phyloP scores from a whole-genome alignment of 352 stramenopile genomes.

The Globisporangium paddicum region DNA sequence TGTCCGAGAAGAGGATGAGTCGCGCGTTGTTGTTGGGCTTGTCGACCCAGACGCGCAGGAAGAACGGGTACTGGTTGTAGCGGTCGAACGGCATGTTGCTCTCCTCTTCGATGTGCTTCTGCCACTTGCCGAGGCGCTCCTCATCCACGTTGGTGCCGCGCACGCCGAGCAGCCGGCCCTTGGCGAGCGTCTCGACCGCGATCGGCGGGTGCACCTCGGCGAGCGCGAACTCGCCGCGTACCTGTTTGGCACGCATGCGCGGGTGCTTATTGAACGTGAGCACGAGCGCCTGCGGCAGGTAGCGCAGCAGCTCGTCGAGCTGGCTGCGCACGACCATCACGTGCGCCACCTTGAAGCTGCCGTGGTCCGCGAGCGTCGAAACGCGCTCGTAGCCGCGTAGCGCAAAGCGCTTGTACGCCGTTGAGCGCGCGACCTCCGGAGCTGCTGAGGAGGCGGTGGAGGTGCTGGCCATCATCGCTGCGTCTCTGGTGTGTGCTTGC shows the following conservation, averaged over 20 bases:
- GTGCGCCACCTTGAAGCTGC: slow-evolving; percentile 10
- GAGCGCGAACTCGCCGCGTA: slow-evolving; percentile 17
- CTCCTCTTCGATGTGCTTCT: slow-evolving; percentile 7
- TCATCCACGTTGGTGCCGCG: slow-evolving; percentile 3
- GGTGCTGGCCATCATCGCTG: background rate
- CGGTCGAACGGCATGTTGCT: slow-evolving; percentile 6
- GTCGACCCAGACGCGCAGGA: slow-evolving; percentile 6
- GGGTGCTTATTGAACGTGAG: slow-evolving; percentile 36
- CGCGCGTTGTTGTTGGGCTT: slow-evolving; percentile 2
- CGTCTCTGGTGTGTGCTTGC: too few relatives aligned
- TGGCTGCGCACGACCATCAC: slow-evolving; percentile 10
- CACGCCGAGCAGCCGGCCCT: slow-evolving; percentile 1
- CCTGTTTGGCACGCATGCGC: slow-evolving; percentile 26
- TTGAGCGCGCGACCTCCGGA: too few relatives aligned
- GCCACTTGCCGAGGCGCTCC: slow-evolving; percentile 9
- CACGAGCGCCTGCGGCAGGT: slow-evolving; percentile 20
- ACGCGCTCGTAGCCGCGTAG: background rate
- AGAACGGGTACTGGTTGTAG: slow-evolving; percentile 6
- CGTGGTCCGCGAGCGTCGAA: background rate
- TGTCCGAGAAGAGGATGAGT: slow-evolving; percentile 7
- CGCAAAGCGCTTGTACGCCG: background rate
- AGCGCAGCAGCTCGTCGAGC: slow-evolving; percentile 5
- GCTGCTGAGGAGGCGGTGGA: too few relatives aligned
- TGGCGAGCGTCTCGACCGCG: background rate
- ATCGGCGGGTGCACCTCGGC: slow-evolving; percentile 23